These are phyloP conservation scores for Boletus sp. DNA, from an alignment of 1,284 basidiomycete genomes.

Conservation along the genomic window DNA sequence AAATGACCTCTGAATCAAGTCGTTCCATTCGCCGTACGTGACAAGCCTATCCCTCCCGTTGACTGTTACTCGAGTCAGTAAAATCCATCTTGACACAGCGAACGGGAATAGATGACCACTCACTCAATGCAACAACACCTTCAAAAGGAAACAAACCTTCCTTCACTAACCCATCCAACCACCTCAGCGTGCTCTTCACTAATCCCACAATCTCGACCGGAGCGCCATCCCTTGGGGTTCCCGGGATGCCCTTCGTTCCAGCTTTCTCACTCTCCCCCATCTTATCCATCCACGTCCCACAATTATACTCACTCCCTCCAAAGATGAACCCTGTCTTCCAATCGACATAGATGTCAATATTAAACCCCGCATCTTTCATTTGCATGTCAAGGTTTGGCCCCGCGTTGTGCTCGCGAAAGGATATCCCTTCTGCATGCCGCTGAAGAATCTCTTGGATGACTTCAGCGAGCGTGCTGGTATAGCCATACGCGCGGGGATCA, in stretches of 20 bases:
- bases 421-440: constrained; percentile 88
- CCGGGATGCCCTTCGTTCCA: constrained; percentile 91
- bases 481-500: constrained; percentile 78
- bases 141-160: constrained; percentile 83
- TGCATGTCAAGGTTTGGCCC: constrained; percentile 94
- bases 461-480: constrained; percentile 82
- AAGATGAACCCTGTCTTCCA: constrained; percentile 90
- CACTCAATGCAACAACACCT: constrained; percentile 79
- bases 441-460: constrained; percentile 96
- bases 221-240: constrained; percentile 92
- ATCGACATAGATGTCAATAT: constrained; percentile 91
- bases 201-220: constrained; percentile 95
- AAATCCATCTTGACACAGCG: background rate
- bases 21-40: constrained; percentile 88
- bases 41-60: constrained; percentile 69
- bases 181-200: constrained; percentile 87
- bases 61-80: constrained; percentile 44
- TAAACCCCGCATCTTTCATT: constrained; percentile 91
- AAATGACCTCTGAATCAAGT: constrained; percentile 82
- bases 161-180: constrained; percentile 70
- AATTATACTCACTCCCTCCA: constrained; percentile 84
- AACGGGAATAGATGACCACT: constrained; percentile 35
- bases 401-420: constrained; percentile 95
- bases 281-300: constrained; percentile 97
- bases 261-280: constrained; percentile 91